These are phyloP conservation scores for Straminergon stramineum DNA, from an alignment of 225 moss, liverwort and hornwort genomes.

Conservation along the genomic window DNA sequence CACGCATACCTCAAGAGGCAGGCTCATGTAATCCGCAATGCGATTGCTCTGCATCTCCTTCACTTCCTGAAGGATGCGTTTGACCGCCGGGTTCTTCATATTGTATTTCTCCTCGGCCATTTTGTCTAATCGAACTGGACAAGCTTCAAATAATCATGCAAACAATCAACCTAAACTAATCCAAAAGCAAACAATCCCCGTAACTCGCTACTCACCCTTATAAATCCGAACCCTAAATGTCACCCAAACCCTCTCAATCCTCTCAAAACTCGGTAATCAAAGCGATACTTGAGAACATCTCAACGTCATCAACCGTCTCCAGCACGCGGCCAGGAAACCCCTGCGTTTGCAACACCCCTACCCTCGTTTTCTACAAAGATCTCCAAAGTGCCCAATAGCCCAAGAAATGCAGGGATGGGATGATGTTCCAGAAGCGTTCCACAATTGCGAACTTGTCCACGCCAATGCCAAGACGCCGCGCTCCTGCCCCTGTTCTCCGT, in stretches of 20 bases:
- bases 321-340: not conserved
- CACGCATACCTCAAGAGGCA: slow-evolving; percentile 56
- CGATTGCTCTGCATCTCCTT: slow-evolving; percentile 94
- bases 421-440: not conserved
- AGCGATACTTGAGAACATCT: not conserved
- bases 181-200: not conserved
- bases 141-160: not conserved
- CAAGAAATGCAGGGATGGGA: not conserved
- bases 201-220: not conserved
- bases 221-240: not conserved
- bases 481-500: not conserved
- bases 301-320: not conserved
- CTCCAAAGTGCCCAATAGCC: not conserved
- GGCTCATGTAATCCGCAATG: slow-evolving; percentile 92
- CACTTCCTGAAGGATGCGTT: slow-evolving; percentile 95
- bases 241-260: not conserved
- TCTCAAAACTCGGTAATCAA: not conserved
- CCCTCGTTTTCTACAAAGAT: not conserved
- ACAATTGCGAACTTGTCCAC: not conserved
- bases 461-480: not conserved
- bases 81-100: slow-evolving; percentile 95
- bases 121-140: not conserved
- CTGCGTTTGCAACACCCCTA: not conserved
- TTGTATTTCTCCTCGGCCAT: slow-evolving; percentile 97
- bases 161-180: not conserved